Base-by-base conservation (phyloP, 1,284 basidiomycete genomes). In the Sporisorium exsertum region DNA sequence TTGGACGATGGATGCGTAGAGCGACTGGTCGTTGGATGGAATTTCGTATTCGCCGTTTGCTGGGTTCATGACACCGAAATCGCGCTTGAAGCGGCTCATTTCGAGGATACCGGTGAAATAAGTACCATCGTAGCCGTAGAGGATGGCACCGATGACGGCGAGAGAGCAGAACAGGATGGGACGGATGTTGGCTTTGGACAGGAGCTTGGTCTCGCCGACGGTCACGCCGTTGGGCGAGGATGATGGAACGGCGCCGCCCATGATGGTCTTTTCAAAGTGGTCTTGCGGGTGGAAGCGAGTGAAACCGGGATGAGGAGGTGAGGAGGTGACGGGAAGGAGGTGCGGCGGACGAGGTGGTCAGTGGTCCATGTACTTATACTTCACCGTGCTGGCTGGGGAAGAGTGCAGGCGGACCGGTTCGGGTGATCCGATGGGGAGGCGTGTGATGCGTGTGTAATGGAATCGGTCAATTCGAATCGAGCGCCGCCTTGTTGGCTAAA, bases 1-100 rank as follows among this genome's bases (percentile, higher is more conserved):
- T 63, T 87, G 87, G 8, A 88, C 86, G 69, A 87, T 87, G 13
- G 85, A 86, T 9, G 87, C 85, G 58, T 77, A 69, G 33, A 84
- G 72, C 6, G 81, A 80, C 47, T 79, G 70, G 45, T 85, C 72
- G 27, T 57, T 58, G n/a, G 83, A 78, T 2, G 77, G 71, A 43
- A 86, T 65, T 29, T 70, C 51, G 58, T 75, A 77, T 10, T 69
- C 51, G 40, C 78, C 73, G 13, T 78, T 29, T 12, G 65, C 61
- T 9, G 53, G 54, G 40, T 78, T 49, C 42, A 66, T 50, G 70
- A 63, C 68, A 81, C 86, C 72, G 79, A 86, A 66, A 81, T 84
- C 57, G 58, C 49, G 55, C 67, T 74, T 73, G 68, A 81, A 82
- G 22, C 60, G 52, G 42, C 66, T 51, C 81, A 86, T 87, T 58